phyloP scores from a whole-genome alignment of 306 rosid species.

The Calophaca sinica region DNA sequence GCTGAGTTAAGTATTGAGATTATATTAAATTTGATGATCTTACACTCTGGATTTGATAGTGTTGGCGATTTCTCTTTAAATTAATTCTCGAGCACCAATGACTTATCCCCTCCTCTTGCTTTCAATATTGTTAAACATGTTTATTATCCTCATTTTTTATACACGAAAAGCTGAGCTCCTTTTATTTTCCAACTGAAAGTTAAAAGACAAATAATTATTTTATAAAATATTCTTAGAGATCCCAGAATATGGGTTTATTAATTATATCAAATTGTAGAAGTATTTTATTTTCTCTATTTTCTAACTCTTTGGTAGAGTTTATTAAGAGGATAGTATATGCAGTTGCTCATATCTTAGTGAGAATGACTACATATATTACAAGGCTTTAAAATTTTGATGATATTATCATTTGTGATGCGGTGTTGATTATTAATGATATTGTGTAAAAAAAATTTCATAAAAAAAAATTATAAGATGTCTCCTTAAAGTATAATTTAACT shows the following conservation, averaged over 20 bases:
- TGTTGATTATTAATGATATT: no score
- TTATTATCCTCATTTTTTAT: background rate
- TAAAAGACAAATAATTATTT: background rate
- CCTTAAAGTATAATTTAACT: background rate
- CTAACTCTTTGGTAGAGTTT: no score
- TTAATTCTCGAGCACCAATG: background rate
- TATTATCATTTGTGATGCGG: no score
- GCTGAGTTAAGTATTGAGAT: background rate
- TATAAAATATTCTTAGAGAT: background rate
- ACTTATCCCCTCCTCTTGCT: background rate
- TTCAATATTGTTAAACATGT: background rate
- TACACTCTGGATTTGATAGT: background rate
- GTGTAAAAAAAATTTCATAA: no score
- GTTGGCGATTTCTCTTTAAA: background rate
- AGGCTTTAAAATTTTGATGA: no score
- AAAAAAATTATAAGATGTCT: background rate
- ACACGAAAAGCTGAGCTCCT: conserved; percentile 18
- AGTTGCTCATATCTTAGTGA: no score
- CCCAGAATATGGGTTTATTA: no score
- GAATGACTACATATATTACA: no score
- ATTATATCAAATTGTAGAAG: no score
- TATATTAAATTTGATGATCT: background rate
- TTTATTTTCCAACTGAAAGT: background rate
- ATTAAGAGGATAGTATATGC: no score
- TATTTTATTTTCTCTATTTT: no score